Evolutionary conservation across 371 early-diverging fungal species (phyloP).

Genomic region (Mortierella sp.): DNA sequence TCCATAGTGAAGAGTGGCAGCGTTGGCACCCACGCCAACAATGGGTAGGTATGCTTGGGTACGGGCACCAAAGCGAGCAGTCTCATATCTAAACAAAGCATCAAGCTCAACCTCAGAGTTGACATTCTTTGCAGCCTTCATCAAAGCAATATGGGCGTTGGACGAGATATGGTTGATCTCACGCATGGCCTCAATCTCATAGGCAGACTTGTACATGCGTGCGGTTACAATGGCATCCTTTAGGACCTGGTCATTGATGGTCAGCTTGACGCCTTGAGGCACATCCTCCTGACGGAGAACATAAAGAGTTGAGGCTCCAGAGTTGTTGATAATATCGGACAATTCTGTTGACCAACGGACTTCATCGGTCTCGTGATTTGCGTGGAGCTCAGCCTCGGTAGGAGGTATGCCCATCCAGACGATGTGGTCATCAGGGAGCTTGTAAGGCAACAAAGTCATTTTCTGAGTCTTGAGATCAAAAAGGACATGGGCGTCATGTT

Average conservation of each 20-base stretch:
- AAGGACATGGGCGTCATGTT: conserved; percentile 82
- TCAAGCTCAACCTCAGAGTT: conserved; percentile 80
- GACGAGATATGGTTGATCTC: conserved; percentile 82
- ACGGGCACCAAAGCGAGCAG: conserved; percentile 75
- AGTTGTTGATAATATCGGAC: conserved; percentile 45
- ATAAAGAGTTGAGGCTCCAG: conserved; percentile 56
- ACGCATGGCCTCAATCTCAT: conserved; percentile 84
- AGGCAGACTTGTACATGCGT: conserved; percentile 82
- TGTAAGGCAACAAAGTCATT: conserved; percentile 77
- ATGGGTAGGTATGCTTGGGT: conserved; percentile 91
- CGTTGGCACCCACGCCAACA: conserved; percentile 83
- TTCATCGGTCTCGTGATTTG: conserved; percentile 74
- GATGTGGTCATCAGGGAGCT: conserved; percentile 79
- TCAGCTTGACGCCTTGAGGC: conserved; percentile 54
- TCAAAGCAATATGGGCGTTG: conserved; percentile 83
- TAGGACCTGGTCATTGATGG: conserved; percentile 48
- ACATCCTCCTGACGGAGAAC: conserved; percentile 60
- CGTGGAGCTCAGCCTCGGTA: conserved; percentile 61
- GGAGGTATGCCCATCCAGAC: conserved; percentile 88
- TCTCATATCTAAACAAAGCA: conserved; percentile 82
- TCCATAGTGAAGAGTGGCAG: conserved; percentile 88
- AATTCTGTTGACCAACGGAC: conserved; percentile 68
- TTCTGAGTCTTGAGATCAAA: conserved; percentile 75
- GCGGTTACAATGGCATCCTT: conserved; percentile 79
- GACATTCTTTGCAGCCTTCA: conserved; percentile 73